phyloP scores from a whole-genome alignment of 208 protist species.

The Strigomonas oncopelti region DNA sequence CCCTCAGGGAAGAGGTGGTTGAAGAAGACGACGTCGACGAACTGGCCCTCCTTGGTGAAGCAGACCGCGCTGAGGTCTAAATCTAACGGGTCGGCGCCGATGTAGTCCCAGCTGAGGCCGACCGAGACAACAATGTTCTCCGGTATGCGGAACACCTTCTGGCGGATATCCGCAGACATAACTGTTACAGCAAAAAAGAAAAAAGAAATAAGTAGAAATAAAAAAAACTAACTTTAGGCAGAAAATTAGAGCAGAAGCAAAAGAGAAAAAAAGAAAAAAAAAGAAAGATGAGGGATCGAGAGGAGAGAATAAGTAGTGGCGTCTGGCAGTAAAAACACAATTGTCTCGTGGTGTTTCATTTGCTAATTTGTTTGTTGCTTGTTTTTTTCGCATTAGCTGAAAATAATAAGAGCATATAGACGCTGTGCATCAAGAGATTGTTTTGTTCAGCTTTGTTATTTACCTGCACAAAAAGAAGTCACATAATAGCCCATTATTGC shows the following conservation, averaged over 20 bases:
- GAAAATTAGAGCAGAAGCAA: constrained; percentile 6
- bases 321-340: background rate
- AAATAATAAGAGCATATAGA: too few species aligned
- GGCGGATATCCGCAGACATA: constrained; percentile 56
- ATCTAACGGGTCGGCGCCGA: constrained; percentile 70
- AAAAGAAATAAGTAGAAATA: constrained; percentile 4
- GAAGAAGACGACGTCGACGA: constrained; percentile 80
- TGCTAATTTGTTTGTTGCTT: too few species aligned
- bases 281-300: background rate
- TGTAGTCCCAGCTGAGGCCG: constrained; percentile 74
- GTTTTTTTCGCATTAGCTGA: too few species aligned
- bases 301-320: background rate
- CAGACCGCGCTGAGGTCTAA: constrained; percentile 78
- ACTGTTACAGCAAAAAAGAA: constrained; percentile 16
- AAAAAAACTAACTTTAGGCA: constrained; percentile 8
- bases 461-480: too few species aligned
- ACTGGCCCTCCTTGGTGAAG: constrained; percentile 70
- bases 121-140: constrained; percentile 57
- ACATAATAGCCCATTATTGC: background rate
- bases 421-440: too few species aligned
- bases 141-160: constrained; percentile 82
- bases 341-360: too few species aligned
- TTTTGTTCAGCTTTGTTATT: too few species aligned
- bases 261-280: constrained; percentile 10
- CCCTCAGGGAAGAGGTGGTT: constrained; percentile 73